phyloP scores from a whole-genome alignment of 495 filamentous ascomycete genomes.

The Usnea hakonensis region DNA sequence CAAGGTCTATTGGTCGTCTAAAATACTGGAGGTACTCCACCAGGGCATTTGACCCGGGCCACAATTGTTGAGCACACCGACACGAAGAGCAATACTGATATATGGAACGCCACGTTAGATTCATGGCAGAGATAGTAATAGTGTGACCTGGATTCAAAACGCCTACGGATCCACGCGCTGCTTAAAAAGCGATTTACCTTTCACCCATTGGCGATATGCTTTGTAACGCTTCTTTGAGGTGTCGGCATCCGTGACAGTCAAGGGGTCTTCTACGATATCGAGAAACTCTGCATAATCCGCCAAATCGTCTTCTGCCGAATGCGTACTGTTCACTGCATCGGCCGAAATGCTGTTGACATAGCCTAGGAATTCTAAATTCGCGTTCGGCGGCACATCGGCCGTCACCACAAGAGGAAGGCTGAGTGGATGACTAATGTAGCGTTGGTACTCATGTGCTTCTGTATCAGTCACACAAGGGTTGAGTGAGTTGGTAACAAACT shows the following conservation, averaged over 20 bases:
- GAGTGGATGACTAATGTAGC: slow-evolving; percentile 87
- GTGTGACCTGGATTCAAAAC: background rate
- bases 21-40: background rate
- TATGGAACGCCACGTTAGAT: slow-evolving; percentile 4
- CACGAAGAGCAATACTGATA: background rate
- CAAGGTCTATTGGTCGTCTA: slow-evolving; percentile 31
- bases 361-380: slow-evolving; percentile 62
- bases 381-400: slow-evolving; percentile 50
- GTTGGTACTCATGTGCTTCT: slow-evolving; percentile 78
- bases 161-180: slow-evolving; percentile 61
- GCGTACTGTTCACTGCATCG: slow-evolving; percentile 30
- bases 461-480: slow-evolving; percentile 64
- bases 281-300: slow-evolving; percentile 70
- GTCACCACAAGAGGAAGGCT: slow-evolving; percentile 81
- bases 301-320: slow-evolving; percentile 56
- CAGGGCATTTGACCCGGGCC: background rate
- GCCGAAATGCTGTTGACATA: slow-evolving; percentile 50
- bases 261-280: slow-evolving; percentile 65
- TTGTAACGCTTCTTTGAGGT: slow-evolving; percentile 86
- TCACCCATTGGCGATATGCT: slow-evolving; percentile 88
- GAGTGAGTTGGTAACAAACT: slow-evolving; percentile 70
- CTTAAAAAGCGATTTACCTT: slow-evolving; percentile 89
- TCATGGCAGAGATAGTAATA: background rate
- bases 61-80: background rate
- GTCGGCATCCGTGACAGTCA: slow-evolving; percentile 84